These are phyloP conservation scores for Cyberlindnera maclurae DNA, from an alignment of 805 yeast species.

Conservation along the genomic window DNA sequence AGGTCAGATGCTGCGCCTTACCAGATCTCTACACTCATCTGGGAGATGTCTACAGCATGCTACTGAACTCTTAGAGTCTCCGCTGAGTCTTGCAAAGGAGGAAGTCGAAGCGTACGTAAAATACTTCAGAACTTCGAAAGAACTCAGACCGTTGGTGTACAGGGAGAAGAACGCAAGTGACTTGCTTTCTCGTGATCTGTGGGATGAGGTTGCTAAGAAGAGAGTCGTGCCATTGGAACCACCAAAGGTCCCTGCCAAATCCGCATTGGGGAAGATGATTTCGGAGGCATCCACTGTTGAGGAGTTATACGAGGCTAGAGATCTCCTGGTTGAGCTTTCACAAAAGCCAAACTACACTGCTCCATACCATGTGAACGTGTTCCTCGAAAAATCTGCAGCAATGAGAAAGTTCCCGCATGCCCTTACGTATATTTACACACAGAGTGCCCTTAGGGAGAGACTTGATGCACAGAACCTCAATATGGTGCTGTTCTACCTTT, in stretches of 20 bases:
- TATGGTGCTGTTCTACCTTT: constrained; percentile 15
- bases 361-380: constrained; percentile 15
- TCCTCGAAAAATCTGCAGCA: constrained; percentile 18
- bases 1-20: constrained; percentile 2
- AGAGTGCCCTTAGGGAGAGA: constrained; percentile 7
- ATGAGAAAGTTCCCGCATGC: constrained; percentile 19
- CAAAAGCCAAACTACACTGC: constrained; percentile 17
- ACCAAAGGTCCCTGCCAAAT: constrained; percentile 24
- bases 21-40: constrained; percentile 13
- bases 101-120: constrained; percentile 27
- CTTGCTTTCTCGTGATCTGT: constrained; percentile 32
- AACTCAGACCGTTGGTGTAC: constrained; percentile 32
- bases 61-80: constrained; percentile 1
- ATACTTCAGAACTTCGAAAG: constrained; percentile 28
- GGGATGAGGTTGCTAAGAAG: constrained; percentile 28
- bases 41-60: constrained; percentile 7
- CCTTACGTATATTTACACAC: constrained; percentile 15
- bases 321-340: constrained; percentile 14
- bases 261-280: constrained; percentile 22
- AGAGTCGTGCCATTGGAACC: constrained; percentile 29
- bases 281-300: constrained; percentile 14
- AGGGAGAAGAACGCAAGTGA: constrained; percentile 33
- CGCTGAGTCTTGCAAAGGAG: constrained; percentile 14
- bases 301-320: constrained; percentile 12
- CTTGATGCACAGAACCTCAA: constrained; percentile 14